phyloP scores from a whole-genome alignment of 2,329 filamentous ascomycete species.

The Alternaria viburni region DNA sequence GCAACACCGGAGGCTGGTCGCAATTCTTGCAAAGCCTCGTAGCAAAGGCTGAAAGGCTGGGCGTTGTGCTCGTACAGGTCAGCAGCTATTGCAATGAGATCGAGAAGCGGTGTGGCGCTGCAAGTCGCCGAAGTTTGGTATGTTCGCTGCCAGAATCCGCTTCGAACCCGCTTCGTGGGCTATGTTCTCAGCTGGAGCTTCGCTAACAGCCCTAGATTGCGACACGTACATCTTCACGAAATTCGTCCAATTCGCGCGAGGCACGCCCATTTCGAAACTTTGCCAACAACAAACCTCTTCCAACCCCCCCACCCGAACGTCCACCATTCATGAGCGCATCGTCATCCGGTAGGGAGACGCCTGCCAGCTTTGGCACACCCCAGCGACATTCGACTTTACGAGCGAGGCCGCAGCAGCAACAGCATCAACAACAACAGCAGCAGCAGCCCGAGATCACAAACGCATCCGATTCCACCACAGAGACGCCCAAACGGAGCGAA shows the following conservation, averaged over 20 bases:
- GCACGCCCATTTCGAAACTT: slow-evolving; percentile 41
- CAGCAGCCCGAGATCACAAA: slow-evolving; percentile 24
- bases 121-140: slow-evolving; percentile 79
- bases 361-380: slow-evolving; percentile 17
- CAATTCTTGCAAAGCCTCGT: slow-evolving; percentile 79
- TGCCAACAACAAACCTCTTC: slow-evolving; percentile 45
- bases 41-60: slow-evolving; percentile 72
- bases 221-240: slow-evolving; percentile 47
- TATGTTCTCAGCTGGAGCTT: background rate
- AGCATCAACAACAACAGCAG: background rate
- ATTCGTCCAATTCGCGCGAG: slow-evolving; percentile 44
- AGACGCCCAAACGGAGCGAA: slow-evolving; percentile 26
- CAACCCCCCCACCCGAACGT: slow-evolving; percentile 39
- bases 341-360: slow-evolving; percentile 19
- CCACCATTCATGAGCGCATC: slow-evolving; percentile 33
- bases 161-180: background rate
- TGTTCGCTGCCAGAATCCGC: slow-evolving; percentile 36
- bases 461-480: slow-evolving; percentile 26
- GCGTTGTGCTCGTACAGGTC: slow-evolving; percentile 72
- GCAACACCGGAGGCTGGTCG: slow-evolving; percentile 90
- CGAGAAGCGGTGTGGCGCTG: slow-evolving; percentile 81
- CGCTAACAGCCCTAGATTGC: slow-evolving; percentile 39
- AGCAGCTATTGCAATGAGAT: slow-evolving; percentile 83
- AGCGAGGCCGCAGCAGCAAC: slow-evolving; percentile 15
- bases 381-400: slow-evolving; percentile 23